These are phyloP conservation scores for Fusarium piperis DNA, from an alignment of 2,329 filamentous ascomycete species.

Conservation along the genomic window DNA sequence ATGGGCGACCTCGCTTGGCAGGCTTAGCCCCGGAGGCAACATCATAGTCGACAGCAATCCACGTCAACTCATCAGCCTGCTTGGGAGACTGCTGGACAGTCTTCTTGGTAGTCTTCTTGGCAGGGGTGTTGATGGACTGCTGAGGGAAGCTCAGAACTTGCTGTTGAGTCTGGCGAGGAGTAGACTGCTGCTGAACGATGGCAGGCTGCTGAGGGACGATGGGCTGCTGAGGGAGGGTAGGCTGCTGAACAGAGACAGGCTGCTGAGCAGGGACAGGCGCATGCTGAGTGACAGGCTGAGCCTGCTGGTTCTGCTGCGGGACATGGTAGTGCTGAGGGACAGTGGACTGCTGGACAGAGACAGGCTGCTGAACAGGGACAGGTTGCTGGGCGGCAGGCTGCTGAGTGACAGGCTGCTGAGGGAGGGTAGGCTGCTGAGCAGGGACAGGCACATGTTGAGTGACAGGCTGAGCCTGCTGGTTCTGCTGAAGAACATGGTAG, in stretches of 20 bases:
- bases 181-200: background rate
- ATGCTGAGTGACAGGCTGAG: background rate
- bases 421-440: background rate
- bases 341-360: no score
- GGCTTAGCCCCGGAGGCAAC: background rate
- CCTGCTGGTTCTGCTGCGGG: no score
- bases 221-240: background rate
- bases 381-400: background rate
- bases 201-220: background rate
- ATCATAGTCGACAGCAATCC: background rate
- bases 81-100: background rate
- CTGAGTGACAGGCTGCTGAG: background rate
- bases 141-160: background rate
- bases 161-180: background rate
- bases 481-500: no score
- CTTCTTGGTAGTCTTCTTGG: background rate
- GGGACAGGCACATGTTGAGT: background rate
- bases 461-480: background rate
- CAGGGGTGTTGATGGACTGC: background rate
- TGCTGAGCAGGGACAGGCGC: background rate
- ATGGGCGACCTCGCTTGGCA: background rate
- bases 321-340: background rate
- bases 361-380: background rate
- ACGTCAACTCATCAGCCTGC: background rate
- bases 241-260: background rate